Evolutionary conservation across 2,329 filamentous ascomycete species (phyloP), one percentile per base, ranked within the genome.

Genomic region (Pseudocercospora crystallina): DNA sequence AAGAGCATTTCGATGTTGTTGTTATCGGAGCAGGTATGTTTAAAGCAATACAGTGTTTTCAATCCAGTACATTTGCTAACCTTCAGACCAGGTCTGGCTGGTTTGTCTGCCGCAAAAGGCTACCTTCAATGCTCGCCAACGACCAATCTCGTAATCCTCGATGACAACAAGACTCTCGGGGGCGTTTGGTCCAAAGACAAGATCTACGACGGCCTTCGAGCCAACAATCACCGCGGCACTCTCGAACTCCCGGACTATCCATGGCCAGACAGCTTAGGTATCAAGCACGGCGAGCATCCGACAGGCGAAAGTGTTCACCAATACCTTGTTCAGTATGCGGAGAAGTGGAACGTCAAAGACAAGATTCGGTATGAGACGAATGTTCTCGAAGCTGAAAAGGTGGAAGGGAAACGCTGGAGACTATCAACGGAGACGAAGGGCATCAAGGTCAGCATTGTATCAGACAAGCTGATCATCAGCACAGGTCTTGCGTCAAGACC

Each of bases 101-200:
- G 49, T 34, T 37, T 56, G 9, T 37, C 38, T 8, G 49, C 53
- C 12, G 53, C 53, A n/a, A 47, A 49, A 31, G 45, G 38, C 17
- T 50, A 56, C 39, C 31, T 52, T 1, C 49, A 56, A 43, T 56
- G 49, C 20, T 42, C 45, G 2, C 49, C 53, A 3, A 10, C 31
- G 4, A 52, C 49, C 2, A 47, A 49, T 2, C 45, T 56, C 17
- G n/a, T 52, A 1, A 47, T 56, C 5, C 14, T 56, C 8, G 49
- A 56, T 11, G 45, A 51, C 17, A 46, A 52, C 37, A 52, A 50
- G 38, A 49, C 53, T 15, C 26, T 52, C 5, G 53, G 49, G 12
- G 53, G 53, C 5, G 53, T 56, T 9, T 56, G 53, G 53, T 46
- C 36, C 8, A 30, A 47, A 41, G 53, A 56, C 8, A 52, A 49